Conservation (phyloP, 2,329 filamentous ascomycete species). For the Elsinoe necatrix region DNA sequence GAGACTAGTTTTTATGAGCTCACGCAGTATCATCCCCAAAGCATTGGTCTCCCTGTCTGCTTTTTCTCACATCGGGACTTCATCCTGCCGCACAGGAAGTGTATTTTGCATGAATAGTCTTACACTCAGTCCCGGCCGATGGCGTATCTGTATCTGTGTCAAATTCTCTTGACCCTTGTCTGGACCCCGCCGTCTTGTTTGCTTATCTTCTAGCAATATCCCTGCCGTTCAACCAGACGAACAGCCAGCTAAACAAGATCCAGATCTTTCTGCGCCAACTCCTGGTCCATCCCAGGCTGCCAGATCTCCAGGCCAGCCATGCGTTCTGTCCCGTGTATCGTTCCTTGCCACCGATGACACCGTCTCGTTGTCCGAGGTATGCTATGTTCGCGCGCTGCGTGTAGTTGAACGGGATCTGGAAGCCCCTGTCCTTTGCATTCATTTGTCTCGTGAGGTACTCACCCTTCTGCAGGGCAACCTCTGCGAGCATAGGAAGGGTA, state of each 20-base stretch:
- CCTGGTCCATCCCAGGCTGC: conserved; percentile 26
- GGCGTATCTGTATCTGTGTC: not conserved
- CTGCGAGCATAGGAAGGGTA: conserved; percentile 30
- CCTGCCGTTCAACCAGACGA: conserved; percentile 22
- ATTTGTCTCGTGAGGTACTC: conserved; percentile 29
- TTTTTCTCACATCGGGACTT: not conserved
- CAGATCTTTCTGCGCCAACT: conserved; percentile 27
- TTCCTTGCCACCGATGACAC: conserved; percentile 33
- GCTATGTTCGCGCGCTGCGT: conserved; percentile 32
- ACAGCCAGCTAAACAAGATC: conserved; percentile 27
- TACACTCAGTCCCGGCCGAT: not conserved
- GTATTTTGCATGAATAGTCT: not conserved
- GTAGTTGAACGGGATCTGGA: conserved; percentile 30
- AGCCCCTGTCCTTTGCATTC: conserved; percentile 21
- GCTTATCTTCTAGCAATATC: conserved; percentile 27
- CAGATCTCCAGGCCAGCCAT: conserved; percentile 38
- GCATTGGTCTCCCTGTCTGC: not conserved
- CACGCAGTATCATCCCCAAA: not conserved
- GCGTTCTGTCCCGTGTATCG: conserved; percentile 36
- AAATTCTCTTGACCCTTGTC: not conserved
- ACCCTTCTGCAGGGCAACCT: conserved; percentile 34
- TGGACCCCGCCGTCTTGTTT: not conserved
- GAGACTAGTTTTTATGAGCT: too few relatives aligned
- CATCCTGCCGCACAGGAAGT: not conserved
- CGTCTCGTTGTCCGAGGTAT: conserved; percentile 37